Evolutionary conservation across 2,329 filamentous ascomycete species (phyloP).

Genomic region (Aspergillus jensenii): DNA sequence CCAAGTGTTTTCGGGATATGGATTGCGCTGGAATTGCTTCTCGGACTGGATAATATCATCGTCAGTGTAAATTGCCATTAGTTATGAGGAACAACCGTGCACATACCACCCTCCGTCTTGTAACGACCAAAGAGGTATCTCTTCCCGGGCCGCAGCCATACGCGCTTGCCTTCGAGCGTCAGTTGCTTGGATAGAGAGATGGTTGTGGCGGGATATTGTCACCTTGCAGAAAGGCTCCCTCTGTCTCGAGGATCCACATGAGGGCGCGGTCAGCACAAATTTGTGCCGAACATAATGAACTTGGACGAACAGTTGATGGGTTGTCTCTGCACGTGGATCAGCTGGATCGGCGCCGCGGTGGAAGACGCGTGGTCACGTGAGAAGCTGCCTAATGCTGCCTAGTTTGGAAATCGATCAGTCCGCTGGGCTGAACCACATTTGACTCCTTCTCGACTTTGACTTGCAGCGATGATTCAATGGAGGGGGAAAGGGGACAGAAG

Average conservation of each 20-base stretch:
- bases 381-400: slow-evolving; percentile 29
- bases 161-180: slow-evolving; percentile 58
- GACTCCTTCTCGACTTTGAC: neutral
- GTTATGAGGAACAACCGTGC: neutral
- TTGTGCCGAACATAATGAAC: slow-evolving; percentile 4
- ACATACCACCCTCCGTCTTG: slow-evolving; percentile 58
- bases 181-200: slow-evolving; percentile 38
- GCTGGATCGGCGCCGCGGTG: slow-evolving; percentile 9
- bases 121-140: slow-evolving; percentile 84
- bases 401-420: slow-evolving; percentile 16
- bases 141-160: slow-evolving; percentile 85
- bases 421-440: too few relatives aligned
- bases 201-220: neutral
- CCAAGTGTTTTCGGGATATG: slow-evolving; percentile 86
- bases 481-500: slow-evolving; percentile 21
- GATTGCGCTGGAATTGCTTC: slow-evolving; percentile 75
- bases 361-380: slow-evolving; percentile 39
- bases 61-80: neutral
- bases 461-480: slow-evolving; percentile 16
- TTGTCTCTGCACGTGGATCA: neutral
- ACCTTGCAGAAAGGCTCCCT: slow-evolving; percentile 49
- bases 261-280: slow-evolving; percentile 9
- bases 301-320: neutral
- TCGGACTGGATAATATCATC: slow-evolving; percentile 51
- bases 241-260: slow-evolving; percentile 66